Percentiles rank a stretch among this genome's conserved stretches.
These are phyloP conservation scores for Agrostemma githago DNA, from an alignment of 148 eudicot genomes.

Conservation along the genomic window DNA sequence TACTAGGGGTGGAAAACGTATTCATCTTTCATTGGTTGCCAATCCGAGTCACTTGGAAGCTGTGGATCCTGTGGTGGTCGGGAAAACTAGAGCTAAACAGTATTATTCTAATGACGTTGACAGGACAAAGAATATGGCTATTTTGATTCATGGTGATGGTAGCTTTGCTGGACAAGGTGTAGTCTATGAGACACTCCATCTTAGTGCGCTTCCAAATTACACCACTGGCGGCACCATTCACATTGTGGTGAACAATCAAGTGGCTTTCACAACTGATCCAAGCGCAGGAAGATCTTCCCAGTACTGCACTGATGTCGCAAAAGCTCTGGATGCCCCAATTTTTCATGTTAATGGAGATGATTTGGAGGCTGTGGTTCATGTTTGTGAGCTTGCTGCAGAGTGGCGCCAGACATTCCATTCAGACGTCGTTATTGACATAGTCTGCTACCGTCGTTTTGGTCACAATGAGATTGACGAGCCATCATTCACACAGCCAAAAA, in stretches of 20 bases:
- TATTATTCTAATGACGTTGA: constrained; percentile 63
- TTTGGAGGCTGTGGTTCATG: constrained; percentile 88
- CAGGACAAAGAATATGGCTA: constrained; percentile 74
- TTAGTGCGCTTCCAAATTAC: constrained; percentile 89
- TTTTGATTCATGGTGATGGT: constrained; percentile 89
- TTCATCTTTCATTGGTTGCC: constrained; percentile 88
- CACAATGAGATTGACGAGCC: constrained; percentile 98
- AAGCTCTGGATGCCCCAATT: constrained; percentile 82
- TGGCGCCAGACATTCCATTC: constrained; percentile 97
- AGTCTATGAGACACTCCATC: constrained; percentile 90
- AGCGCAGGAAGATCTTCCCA: constrained; percentile 84
- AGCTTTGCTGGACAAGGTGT: constrained; percentile 99
- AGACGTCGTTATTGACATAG: constrained; percentile 90
- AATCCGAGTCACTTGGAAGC: constrained; percentile 97
- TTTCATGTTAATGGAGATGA: constrained; percentile 97
- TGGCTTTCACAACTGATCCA: constrained; percentile 92
- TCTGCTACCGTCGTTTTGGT: constrained; percentile 89
- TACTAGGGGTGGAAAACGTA: constrained; percentile 83
- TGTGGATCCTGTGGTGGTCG: constrained; percentile 89
- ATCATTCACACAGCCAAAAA: constrained; percentile 88
- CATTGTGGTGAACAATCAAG: constrained; percentile 91
- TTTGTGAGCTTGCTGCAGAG: constrained; percentile 94
- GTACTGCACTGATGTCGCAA: constrained; percentile 96
- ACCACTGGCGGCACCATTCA: constrained; percentile 94
- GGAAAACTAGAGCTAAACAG: constrained; percentile 92